Evolutionary conservation across 192 early-diverging fungal genomes (phyloP).

Genomic region (Coemansia sp.): DNA sequence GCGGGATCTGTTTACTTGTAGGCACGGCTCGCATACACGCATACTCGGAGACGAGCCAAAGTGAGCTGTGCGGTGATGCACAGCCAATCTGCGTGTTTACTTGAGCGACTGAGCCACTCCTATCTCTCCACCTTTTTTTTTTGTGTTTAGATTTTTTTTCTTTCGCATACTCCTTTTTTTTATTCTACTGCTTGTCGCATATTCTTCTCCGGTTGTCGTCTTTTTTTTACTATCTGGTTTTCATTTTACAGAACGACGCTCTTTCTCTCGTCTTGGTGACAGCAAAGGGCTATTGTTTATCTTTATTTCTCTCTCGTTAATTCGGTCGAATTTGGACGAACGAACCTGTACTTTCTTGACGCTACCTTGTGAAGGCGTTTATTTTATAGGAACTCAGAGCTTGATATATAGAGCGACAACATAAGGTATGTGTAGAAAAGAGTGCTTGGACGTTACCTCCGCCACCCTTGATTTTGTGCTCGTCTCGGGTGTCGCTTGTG

Average conservation of each 20-base stretch:
- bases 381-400: not conserved
- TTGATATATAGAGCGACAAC: not conserved
- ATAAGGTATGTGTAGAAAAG: not conserved
- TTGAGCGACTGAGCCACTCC: not conserved
- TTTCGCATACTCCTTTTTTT: slow-evolving; percentile 6
- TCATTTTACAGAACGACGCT: not conserved
- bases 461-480: slow-evolving; percentile 4
- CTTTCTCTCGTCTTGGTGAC: slow-evolving; percentile 1
- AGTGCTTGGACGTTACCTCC: not conserved
- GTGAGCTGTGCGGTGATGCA: not conserved
- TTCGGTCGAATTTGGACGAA: not conserved
- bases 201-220: not conserved
- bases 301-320: not conserved
- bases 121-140: slow-evolving; percentile 9
- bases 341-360: not conserved
- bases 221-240: not conserved
- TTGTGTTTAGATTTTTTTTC: slow-evolving; percentile 1
- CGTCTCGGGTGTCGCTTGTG: not conserved
- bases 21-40: not conserved
- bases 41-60: not conserved
- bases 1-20: slow-evolving; percentile 33
- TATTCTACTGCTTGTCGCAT: slow-evolving; percentile 1
- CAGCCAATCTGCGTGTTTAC: slow-evolving; percentile 13
- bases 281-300: slow-evolving; percentile 13
- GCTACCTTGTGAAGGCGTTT: not conserved